A percentile compares a stretch with the other conserved stretches of the same genome.
These are phyloP conservation scores for Clonostachys sp. DNA, from an alignment of 2,329 filamentous ascomycete species.

Conservation along the genomic window DNA sequence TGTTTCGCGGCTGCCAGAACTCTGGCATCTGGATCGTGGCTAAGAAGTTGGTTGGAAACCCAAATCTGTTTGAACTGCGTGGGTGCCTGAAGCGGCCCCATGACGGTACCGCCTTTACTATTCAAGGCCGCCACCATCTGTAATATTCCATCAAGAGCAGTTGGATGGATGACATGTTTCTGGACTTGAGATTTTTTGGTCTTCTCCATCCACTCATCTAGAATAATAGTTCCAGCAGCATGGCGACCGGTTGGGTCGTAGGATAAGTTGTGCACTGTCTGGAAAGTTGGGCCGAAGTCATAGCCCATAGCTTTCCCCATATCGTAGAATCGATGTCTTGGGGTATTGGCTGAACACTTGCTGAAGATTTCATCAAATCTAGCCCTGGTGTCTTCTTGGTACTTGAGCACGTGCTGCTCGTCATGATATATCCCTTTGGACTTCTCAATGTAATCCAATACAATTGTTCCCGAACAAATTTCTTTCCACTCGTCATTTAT, in stretches of 20 bases:
- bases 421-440: no score
- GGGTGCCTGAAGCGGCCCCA: no score
- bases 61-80: neutral
- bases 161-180: conserved; percentile 1
- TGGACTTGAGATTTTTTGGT: neutral
- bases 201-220: neutral
- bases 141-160: conserved; percentile 1
- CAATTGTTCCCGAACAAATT: no score
- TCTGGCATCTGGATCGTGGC: neutral
- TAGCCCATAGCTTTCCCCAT: neutral
- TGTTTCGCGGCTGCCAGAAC: neutral
- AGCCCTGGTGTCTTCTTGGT: no score
- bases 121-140: neutral
- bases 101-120: no score
- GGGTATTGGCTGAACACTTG: no score
- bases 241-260: neutral
- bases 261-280: neutral
- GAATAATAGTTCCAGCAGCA: neutral
- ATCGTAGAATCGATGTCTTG: no score
- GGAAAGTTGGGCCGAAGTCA: conserved; percentile 1
- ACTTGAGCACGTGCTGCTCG: no score
- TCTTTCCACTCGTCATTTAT: no score
- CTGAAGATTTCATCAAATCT: no score
- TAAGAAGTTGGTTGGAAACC: neutral
- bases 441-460: no score